Percentiles rank a stretch among this genome's conserved stretches.
Evolutionary conservation across 352 stramenopile genomes (phyloP).

Genomic region (Pythium scleroteichum): DNA sequence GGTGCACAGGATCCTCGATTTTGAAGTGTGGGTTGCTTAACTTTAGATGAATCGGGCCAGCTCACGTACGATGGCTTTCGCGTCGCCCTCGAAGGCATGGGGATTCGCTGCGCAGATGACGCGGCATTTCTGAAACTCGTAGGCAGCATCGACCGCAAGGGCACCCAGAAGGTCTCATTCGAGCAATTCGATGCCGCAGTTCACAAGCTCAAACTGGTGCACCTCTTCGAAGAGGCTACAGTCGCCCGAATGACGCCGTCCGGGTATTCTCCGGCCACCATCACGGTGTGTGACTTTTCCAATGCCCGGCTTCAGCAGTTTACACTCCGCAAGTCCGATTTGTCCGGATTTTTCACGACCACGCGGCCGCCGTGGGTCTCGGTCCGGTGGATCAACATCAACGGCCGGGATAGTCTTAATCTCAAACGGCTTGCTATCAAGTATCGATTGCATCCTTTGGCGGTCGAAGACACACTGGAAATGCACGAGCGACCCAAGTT

Average conservation of each 20-base stretch:
- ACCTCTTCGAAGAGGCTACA: conserved; percentile 78
- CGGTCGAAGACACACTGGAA: conserved; percentile 86
- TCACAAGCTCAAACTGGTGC: conserved; percentile 86
- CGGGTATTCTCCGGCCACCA: conserved; percentile 51
- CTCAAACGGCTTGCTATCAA: conserved; percentile 89
- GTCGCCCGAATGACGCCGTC: conserved; percentile 54
- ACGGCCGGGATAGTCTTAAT: conserved; percentile 75
- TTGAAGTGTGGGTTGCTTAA: conserved; percentile 2
- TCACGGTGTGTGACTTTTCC: conserved; percentile 84
- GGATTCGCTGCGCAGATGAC: conserved; percentile 72
- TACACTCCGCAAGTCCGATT: conserved; percentile 41
- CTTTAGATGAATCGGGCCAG: conserved; percentile 31
- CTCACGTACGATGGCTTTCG: conserved; percentile 63
- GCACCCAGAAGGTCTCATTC: conserved; percentile 50
- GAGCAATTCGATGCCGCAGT: conserved; percentile 79
- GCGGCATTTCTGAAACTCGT: conserved; percentile 73
- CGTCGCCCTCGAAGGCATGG: conserved; percentile 58
- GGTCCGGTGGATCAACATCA: conserved; percentile 87
- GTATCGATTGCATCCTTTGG: conserved; percentile 82
- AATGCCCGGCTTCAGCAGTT: conserved; percentile 73
- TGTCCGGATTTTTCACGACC: conserved; percentile 76
- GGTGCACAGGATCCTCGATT: background rate
- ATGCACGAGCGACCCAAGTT: conserved; percentile 88
- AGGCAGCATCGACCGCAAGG: conserved; percentile 58
- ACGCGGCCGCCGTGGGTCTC: conserved; percentile 77